Conservation (phyloP, 148 eudicot species). For the Dianthus caryophyllus region DNA sequence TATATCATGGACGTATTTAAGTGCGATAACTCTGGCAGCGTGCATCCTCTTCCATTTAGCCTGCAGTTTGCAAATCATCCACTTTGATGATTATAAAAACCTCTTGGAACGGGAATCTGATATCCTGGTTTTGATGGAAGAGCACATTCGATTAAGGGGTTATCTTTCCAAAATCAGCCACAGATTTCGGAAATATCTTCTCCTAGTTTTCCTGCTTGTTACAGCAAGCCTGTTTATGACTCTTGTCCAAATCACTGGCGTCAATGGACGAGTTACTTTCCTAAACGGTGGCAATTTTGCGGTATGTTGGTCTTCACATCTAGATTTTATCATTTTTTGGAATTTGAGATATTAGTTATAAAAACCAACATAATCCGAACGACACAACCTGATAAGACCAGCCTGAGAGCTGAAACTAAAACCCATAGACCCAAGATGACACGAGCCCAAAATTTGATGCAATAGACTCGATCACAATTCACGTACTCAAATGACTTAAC, state of each 20-base stretch:
- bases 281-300: constrained; percentile 89
- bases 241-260: constrained; percentile 62
- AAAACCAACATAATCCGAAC: neutral
- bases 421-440: no score
- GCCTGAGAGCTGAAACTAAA: no score
- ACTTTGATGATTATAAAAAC: constrained; percentile 74
- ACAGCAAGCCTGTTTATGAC: constrained; percentile 69
- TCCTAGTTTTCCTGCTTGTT: constrained; percentile 61
- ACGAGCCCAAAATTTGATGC: no score
- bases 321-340: neutral
- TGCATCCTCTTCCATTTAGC: constrained; percentile 76
- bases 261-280: constrained; percentile 50
- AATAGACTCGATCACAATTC: no score
- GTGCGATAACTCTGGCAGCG: constrained; percentile 54
- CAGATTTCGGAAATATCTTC: constrained; percentile 75
- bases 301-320: constrained; percentile 51
- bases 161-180: constrained; percentile 95
- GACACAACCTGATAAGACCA: no score
- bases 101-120: constrained; percentile 65
- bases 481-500: no score
- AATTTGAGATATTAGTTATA: neutral
- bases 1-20: constrained; percentile 64
- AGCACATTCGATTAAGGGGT: constrained; percentile 64
- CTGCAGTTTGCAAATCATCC: constrained; percentile 84
- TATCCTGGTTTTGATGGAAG: constrained; percentile 49